Evolutionary conservation across 2,329 filamentous ascomycete genomes (phyloP).

Genomic region (Diaporthe humulicola): DNA sequence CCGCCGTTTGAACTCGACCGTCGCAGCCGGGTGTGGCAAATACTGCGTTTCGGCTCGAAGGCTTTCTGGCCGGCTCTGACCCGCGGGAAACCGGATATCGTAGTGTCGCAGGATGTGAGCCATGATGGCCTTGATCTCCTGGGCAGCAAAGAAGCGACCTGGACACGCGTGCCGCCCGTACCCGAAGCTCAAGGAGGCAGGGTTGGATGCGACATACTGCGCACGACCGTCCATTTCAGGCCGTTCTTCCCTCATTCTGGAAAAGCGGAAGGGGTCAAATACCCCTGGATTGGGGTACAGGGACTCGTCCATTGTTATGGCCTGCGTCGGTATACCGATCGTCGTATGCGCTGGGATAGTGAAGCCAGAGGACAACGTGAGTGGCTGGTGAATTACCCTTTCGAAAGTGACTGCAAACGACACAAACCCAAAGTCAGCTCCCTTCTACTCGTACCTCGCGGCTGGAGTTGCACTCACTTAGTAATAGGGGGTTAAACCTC

Average conservation of each 20-base stretch:
- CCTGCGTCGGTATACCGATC: slow-evolving; percentile 56
- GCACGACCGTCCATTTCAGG: slow-evolving; percentile 15
- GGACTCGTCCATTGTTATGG: slow-evolving; percentile 53
- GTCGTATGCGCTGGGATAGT: slow-evolving; percentile 58
- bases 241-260: neutral
- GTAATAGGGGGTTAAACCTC: slow-evolving; percentile 43
- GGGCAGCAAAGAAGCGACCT: slow-evolving; percentile 26
- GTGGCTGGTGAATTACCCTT: slow-evolving; percentile 62
- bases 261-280: slow-evolving; percentile 24
- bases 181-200: slow-evolving; percentile 7
- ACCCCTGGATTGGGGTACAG: slow-evolving; percentile 51
- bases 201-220: slow-evolving; percentile 27
- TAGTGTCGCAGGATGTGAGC: slow-evolving; percentile 22
- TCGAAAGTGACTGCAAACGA: slow-evolving; percentile 55
- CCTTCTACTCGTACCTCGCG: neutral
- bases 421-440: neutral
- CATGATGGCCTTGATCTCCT: slow-evolving; percentile 36
- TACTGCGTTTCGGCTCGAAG: slow-evolving; percentile 24
- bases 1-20: slow-evolving; percentile 17
- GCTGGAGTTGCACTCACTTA: slow-evolving; percentile 48
- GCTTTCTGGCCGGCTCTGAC: slow-evolving; percentile 19
- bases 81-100: slow-evolving; percentile 15
- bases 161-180: slow-evolving; percentile 32
- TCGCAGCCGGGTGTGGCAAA: slow-evolving; percentile 20
- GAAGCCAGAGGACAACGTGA: slow-evolving; percentile 68